Percentiles rank a stretch among this genome's conserved stretches.
phyloP scores from a whole-genome alignment of 768 basidiomycete species.

The Chalciporus pseudorubinellus region DNA sequence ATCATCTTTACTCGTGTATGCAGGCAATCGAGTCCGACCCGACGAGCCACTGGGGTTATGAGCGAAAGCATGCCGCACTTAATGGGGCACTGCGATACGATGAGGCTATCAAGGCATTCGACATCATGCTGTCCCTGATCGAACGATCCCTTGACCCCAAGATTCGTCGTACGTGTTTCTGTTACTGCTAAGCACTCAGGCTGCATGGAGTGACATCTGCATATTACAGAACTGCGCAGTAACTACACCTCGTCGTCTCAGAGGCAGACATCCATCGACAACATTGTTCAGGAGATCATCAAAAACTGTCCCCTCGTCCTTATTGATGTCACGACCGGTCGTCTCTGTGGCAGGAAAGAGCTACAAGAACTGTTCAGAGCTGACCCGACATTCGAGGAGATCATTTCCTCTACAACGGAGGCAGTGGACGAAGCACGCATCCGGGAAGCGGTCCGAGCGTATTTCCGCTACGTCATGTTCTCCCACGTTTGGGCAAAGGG shows the following conservation, averaged over 20 bases:
- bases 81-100: neutral
- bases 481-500: slow-evolving; percentile 1
- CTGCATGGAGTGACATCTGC: too few relatives aligned
- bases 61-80: neutral
- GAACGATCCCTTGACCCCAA: neutral
- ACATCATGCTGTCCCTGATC: slow-evolving; percentile 1
- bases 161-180: slow-evolving; percentile 3
- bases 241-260: neutral
- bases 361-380: too few relatives aligned
- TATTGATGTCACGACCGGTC: slow-evolving; percentile 2
- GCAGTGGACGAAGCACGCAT: neutral
- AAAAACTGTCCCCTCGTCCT: slow-evolving; percentile 4
- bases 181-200: too few relatives aligned
- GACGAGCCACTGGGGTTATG: neutral
- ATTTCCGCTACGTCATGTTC: neutral
- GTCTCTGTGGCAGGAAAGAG: neutral
- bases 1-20: neutral
- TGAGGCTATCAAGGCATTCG: slow-evolving; percentile 1
- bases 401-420: neutral
- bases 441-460: neutral
- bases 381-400: neutral
- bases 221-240: neutral
- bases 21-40: slow-evolving; percentile 1
- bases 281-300: neutral
- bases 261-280: neutral